Base-by-base conservation (phyloP, 306 rosid genomes). In the Sechiopsis laciniata region DNA sequence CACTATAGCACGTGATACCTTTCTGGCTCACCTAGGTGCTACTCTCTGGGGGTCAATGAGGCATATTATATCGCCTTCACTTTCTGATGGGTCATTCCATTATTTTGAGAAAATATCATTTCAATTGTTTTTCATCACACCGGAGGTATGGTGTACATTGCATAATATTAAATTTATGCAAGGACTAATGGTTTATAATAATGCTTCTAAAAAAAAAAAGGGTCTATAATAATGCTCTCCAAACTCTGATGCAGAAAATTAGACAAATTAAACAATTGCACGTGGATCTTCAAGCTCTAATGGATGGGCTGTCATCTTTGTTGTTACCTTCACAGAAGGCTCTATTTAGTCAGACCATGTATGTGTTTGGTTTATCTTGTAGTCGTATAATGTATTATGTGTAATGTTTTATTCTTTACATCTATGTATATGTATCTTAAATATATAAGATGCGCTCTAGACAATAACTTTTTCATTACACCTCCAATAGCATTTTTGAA, bases 21-120 rank as follows among this genome's bases (percentile, higher is more conserved):
- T 93, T 87, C 97, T 93, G 76, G 85, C 98, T 73, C 96, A 90
- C 80, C 87, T 93, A n/a, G 98, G 98, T 74, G 86, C 97, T 68
- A 87, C 94, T 63, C 80, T 93, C 45, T 93, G 97, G 98, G 96
- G 94, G 51, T 90, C 97, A 29, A 90, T 90, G 97, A 86, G 96
- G 80, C 98, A 93, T 80, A 77, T 93, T 29, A 78, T 93, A 85
- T 86, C 98, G 40, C 97, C 98, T 82, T 93, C 98, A 53, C 73
- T 93, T 80, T 85, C 98, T 78, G 96, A 90, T 73, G 98, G 97
- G 62, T 84, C 91, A 72, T 93, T 90, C 80, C 98, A 90, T 87
- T 88, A 90, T 84, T 90, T 84, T 74, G 98, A 93, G 77, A 84
- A 83, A 85, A 85, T 93, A 85, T 87, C 96, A 73, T 93, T 93